Evolutionary conservation across 495 filamentous ascomycete species (phyloP).

Genomic region (Penicillium canescens): DNA sequence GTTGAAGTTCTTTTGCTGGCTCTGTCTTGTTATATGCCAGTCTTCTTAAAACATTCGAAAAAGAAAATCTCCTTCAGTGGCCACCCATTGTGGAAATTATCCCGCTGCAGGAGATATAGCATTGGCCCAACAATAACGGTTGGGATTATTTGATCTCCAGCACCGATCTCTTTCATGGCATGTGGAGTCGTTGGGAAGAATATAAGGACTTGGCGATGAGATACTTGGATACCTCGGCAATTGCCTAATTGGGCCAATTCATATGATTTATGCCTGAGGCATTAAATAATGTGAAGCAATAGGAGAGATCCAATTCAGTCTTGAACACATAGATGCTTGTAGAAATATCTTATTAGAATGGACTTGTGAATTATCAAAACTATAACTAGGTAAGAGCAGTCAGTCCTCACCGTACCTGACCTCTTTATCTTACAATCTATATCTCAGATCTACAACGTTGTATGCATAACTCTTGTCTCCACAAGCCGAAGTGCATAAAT

Average conservation of each 20-base stretch:
- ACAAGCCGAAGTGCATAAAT: too few species aligned
- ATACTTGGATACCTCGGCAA: conserved; percentile 2
- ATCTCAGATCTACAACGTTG: too few species aligned
- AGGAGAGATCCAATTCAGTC: too few species aligned
- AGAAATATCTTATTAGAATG: background rate
- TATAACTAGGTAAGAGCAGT: too few species aligned
- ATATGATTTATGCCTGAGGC: conserved; percentile 1
- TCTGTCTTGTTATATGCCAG: background rate
- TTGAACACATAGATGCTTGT: too few species aligned
- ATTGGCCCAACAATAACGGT: background rate
- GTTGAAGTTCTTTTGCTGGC: background rate
- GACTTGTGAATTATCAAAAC: too few species aligned
- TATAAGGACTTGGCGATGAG: background rate
- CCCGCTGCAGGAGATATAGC: background rate
- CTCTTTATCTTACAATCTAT: too few species aligned
- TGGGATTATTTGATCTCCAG: conserved; percentile 1
- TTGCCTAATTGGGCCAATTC: background rate
- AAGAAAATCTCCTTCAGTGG: background rate
- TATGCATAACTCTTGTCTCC: too few species aligned
- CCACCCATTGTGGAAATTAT: background rate
- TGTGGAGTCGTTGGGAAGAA: conserved; percentile 10
- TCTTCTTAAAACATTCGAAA: background rate
- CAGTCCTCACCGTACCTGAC: too few species aligned
- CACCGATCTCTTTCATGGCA: conserved; percentile 1
- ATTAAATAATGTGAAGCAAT: too few species aligned